Conservation (phyloP, 83 land plant species). For the Picea abies region DNA sequence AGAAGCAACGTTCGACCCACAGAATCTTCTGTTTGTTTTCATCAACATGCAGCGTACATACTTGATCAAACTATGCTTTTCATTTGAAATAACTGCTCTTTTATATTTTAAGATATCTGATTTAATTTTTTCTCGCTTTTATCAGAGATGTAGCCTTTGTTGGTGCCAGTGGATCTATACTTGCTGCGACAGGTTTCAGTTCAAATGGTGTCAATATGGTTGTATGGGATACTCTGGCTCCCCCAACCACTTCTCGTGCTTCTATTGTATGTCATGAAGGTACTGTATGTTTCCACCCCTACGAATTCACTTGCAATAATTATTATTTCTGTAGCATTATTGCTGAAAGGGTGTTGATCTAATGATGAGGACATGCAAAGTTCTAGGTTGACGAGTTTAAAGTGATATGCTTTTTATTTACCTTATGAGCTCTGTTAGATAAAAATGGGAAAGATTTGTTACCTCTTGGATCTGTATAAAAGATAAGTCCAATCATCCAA, state of each 20-base stretch:
- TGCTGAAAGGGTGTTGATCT: background rate
- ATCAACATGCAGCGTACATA: slow-evolving; percentile 80
- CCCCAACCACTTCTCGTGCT: slow-evolving; percentile 72
- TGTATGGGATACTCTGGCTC: slow-evolving; percentile 96
- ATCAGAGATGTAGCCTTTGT: slow-evolving; percentile 89
- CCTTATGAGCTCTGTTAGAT: too few species aligned
- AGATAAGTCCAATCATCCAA: too few species aligned
- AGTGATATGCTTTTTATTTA: background rate
- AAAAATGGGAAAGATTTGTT: too few species aligned
- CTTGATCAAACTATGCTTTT: background rate
- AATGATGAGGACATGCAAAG: background rate
- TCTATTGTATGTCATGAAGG: slow-evolving; percentile 95
- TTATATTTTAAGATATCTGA: background rate
- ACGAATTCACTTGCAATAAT: background rate
- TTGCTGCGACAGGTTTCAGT: slow-evolving; percentile 90
- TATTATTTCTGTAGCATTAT: slow-evolving; percentile 3
- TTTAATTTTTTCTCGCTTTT: background rate
- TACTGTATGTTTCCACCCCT: slow-evolving; percentile 14
- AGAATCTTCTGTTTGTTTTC: slow-evolving; percentile 82
- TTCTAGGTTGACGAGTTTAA: background rate
- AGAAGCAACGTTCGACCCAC: slow-evolving; percentile 86
- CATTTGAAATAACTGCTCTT: background rate
- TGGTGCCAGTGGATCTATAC: slow-evolving; percentile 76
- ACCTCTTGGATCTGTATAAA: too few species aligned
- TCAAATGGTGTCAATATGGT: slow-evolving; percentile 73